Evolutionary conservation across 331 rosid genomes (phyloP).

Genomic region (Quercus phellos): DNA sequence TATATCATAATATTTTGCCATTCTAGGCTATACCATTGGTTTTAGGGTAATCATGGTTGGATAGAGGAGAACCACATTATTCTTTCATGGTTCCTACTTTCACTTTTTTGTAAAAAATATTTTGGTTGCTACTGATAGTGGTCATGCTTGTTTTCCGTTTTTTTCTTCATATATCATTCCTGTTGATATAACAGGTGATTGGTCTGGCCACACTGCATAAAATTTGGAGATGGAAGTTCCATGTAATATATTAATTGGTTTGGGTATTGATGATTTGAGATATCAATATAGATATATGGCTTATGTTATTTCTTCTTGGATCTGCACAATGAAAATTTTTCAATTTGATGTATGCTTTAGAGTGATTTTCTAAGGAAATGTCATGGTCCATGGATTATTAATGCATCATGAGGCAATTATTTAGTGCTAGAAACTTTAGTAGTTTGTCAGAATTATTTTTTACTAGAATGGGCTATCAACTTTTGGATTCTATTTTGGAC

Average conservation of each 20-base stretch:
- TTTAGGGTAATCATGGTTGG: slow-evolving; percentile 11
- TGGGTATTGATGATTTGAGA: not conserved
- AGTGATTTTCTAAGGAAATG: too few species aligned
- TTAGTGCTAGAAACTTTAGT: not conserved
- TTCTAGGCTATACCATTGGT: slow-evolving; percentile 6
- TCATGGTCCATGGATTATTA: too few species aligned
- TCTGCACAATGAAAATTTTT: not conserved
- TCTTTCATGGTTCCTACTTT: slow-evolving; percentile 17
- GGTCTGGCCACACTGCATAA: not conserved
- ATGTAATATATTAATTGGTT: not conserved
- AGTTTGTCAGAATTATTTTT: not conserved
- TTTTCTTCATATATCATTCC: not conserved
- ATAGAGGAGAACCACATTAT: slow-evolving; percentile 7
- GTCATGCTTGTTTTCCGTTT: slow-evolving; percentile 10
- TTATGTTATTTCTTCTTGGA: not conserved
- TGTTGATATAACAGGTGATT: not conserved
- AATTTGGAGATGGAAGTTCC: not conserved
- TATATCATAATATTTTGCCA: slow-evolving; percentile 1
- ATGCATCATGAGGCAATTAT: too few species aligned
- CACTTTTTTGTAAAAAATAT: slow-evolving; percentile 1
- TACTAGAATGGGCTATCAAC: too few species aligned
- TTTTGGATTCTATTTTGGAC: not conserved
- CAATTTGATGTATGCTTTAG: not conserved
- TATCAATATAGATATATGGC: not conserved
- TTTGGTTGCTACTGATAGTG: not conserved